phyloP scores from a whole-genome alignment of 1,284 basidiomycete genomes.

The Sutorius eximius region DNA sequence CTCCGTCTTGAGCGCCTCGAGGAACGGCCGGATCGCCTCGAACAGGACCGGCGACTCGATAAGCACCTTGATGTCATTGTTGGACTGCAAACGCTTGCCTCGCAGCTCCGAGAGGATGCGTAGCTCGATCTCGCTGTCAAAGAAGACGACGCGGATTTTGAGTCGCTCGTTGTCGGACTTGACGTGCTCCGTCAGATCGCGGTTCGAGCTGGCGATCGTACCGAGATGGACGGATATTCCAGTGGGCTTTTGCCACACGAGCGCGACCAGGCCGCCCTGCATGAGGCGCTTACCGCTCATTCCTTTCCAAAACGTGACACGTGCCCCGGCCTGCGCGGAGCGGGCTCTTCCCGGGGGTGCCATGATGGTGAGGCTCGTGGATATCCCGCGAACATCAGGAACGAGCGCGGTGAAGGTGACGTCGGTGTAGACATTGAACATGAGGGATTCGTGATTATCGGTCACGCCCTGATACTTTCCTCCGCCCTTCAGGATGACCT shows the following conservation, averaged over 20 bases:
- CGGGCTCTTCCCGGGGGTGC: conserved; percentile 56
- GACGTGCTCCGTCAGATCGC: conserved; percentile 44
- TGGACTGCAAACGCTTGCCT: conserved; percentile 4
- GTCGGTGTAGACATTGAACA: conserved; percentile 60
- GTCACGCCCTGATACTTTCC: conserved; percentile 45
- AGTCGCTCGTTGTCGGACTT: conserved; percentile 33
- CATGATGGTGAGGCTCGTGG: conserved; percentile 44
- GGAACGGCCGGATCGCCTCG: conserved; percentile 61
- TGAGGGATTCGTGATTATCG: conserved; percentile 43
- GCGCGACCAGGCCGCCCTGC: conserved; percentile 56
- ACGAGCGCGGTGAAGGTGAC: conserved; percentile 43
- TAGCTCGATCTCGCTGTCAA: conserved; percentile 49
- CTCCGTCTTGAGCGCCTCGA: conserved; percentile 51
- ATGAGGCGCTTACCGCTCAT: conserved; percentile 52
- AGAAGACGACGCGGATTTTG: conserved; percentile 49
- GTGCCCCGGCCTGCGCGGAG: conserved; percentile 31
- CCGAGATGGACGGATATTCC: conserved; percentile 48
- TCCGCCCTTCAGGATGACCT: conserved; percentile 42
- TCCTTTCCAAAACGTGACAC: conserved; percentile 53
- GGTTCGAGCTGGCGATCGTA: conserved; percentile 40
- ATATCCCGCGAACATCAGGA: conserved; percentile 50
- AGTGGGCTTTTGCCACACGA: conserved; percentile 43
- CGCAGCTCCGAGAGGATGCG: conserved; percentile 43
- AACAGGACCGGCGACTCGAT: conserved; percentile 63
- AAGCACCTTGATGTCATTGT: conserved; percentile 36